phyloP scores from a whole-genome alignment of 1,139 yeast species.

The Wickerhamiella infanticola region DNA sequence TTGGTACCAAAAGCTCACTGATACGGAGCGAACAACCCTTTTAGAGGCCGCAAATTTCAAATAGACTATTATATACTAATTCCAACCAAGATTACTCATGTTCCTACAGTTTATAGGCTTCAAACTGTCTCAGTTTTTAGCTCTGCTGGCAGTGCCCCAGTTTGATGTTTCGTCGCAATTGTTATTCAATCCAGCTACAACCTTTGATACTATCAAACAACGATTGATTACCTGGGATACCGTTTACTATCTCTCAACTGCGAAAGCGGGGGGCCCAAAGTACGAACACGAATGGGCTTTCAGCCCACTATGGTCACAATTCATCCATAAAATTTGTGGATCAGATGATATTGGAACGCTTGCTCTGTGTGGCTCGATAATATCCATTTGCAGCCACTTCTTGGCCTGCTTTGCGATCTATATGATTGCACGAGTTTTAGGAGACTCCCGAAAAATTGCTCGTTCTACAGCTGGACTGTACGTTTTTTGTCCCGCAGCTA shows the following conservation, averaged over 20 bases:
- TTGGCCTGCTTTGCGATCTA: slow-evolving; percentile 26
- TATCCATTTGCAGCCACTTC: slow-evolving; percentile 21
- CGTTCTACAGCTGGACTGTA: slow-evolving; percentile 23
- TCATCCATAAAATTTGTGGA: slow-evolving; percentile 23
- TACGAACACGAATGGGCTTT: slow-evolving; percentile 89
- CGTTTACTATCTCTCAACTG: slow-evolving; percentile 53
- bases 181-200: slow-evolving; percentile 14
- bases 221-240: slow-evolving; percentile 72
- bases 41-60: slow-evolving; percentile 6
- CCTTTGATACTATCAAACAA: slow-evolving; percentile 22
- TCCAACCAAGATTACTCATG: neutral
- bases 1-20: slow-evolving; percentile 11
- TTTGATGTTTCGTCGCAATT: slow-evolving; percentile 36
- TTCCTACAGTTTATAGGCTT: slow-evolving; percentile 2
- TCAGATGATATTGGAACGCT: neutral
- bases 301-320: slow-evolving; percentile 59
- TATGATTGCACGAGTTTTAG: neutral
- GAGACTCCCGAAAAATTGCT: neutral
- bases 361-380: slow-evolving; percentile 7
- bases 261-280: slow-evolving; percentile 29
- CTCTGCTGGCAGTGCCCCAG: slow-evolving; percentile 30
- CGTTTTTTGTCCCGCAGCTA: slow-evolving; percentile 61
- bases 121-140: slow-evolving; percentile 25
- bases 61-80: no score
- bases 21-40: slow-evolving; percentile 9